Evolutionary conservation across 352 stramenopile genomes (phyloP).

Genomic region (Halophytophthora polymorphica): DNA sequence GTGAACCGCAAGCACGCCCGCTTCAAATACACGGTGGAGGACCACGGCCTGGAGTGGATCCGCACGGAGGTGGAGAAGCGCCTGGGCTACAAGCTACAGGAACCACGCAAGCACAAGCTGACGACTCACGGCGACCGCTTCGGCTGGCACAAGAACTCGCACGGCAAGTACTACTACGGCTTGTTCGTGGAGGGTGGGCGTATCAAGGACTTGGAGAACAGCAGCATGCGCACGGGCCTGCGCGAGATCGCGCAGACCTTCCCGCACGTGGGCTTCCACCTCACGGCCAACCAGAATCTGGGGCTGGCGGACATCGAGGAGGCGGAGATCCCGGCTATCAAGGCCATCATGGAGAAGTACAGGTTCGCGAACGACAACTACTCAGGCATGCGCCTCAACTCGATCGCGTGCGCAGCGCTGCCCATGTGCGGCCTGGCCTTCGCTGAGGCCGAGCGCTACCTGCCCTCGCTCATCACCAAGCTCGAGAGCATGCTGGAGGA

Average conservation of each 20-base stretch:
- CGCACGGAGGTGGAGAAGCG: constrained; percentile 92
- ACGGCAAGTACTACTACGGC: constrained; percentile 79
- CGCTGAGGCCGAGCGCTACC: constrained; percentile 93
- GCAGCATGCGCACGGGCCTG: constrained; percentile 87
- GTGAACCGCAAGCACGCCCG: constrained; percentile 95
- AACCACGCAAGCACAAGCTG: constrained; percentile 68
- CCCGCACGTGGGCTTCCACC: constrained; percentile 90
- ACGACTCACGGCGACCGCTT: constrained; percentile 71
- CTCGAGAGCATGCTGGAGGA: constrained; percentile 91
- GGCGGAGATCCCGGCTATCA: constrained; percentile 88
- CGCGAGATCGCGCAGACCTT: constrained; percentile 90
- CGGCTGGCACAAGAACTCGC: constrained; percentile 66
- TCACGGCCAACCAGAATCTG: constrained; percentile 96
- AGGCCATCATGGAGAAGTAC: constrained; percentile 90
- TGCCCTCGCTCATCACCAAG: constrained; percentile 92
- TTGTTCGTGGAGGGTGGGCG: constrained; percentile 87
- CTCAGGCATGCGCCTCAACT: constrained; percentile 78
- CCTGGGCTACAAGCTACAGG: constrained; percentile 92
- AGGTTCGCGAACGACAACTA: constrained; percentile 87
- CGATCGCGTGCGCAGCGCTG: constrained; percentile 94
- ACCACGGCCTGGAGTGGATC: constrained; percentile 95
- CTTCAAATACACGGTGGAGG: constrained; percentile 99
- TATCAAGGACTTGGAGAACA: constrained; percentile 90
- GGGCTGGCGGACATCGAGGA: constrained; percentile 92
- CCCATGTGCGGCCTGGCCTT: constrained; percentile 97